Percentiles rank a stretch among this genome's conserved stretches.
Conservation (phyloP, 2,329 filamentous ascomycete genomes). For the Arthrobotrys sinensis region DNA sequence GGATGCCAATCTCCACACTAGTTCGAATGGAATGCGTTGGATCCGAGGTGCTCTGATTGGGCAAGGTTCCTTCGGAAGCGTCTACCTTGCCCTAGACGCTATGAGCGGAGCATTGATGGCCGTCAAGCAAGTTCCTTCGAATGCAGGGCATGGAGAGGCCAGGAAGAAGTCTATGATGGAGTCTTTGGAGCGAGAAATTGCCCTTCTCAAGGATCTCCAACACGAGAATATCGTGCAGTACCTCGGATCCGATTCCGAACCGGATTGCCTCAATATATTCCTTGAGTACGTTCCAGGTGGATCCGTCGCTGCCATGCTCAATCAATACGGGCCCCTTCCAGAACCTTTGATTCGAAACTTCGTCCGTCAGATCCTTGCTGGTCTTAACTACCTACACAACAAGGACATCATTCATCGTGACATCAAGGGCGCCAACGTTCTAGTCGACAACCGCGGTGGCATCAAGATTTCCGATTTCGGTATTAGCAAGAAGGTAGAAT, state of each 20-base stretch:
- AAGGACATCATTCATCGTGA: slow-evolving; percentile 98
- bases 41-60: slow-evolving; percentile 99
- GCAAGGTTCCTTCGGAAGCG: slow-evolving; percentile 94
- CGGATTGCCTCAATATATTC: slow-evolving; percentile 98
- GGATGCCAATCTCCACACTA: slow-evolving; percentile 62
- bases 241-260: slow-evolving; percentile 91
- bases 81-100: slow-evolving; percentile 94
- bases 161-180: slow-evolving; percentile 99
- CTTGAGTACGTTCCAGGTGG: slow-evolving; percentile 98
- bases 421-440: slow-evolving; percentile 98
- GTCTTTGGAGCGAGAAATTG: slow-evolving; percentile 95
- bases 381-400: slow-evolving; percentile 92
- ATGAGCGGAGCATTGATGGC: slow-evolving; percentile 97
- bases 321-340: slow-evolving; percentile 94
- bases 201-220: slow-evolving; percentile 90
- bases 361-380: slow-evolving; percentile 93
- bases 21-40: slow-evolving; percentile 96
- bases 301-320: slow-evolving; percentile 97
- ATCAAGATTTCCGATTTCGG: slow-evolving; percentile 99
- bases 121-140: slow-evolving; percentile 94
- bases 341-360: slow-evolving; percentile 97
- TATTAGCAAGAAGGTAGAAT: slow-evolving; percentile 97
- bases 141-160: slow-evolving; percentile 83
- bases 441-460: slow-evolving; percentile 98
- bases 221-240: slow-evolving; percentile 99